Evolutionary conservation across 257 asterid species (phyloP), one percentile per base, ranked within the genome.

Genomic region (Plantago ovata): DNA sequence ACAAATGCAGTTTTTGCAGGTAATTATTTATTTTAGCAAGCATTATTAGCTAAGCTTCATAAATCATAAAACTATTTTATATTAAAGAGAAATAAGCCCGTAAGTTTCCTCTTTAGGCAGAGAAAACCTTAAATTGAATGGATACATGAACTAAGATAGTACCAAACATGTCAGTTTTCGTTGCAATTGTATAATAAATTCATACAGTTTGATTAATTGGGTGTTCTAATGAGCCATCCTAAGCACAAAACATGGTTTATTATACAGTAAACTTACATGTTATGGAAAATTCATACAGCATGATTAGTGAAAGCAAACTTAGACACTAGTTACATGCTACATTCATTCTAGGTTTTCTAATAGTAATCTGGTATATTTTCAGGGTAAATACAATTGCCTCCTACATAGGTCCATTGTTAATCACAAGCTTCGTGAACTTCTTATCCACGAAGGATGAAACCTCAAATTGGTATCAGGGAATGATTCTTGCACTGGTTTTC

Each of bases 381-480:
- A 90, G 96, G 98, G 78, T 77, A 54, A 87, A 84, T 49, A 87
- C 98, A 40, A 33, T 69, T 57, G 85, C 96, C 38, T 90, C 96
- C 32, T 90, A 84, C 63, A 67, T 75, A 1, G 94, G 98, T 32
- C 98, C 96, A 0, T 64, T 87, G 61, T 69, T 90, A 40, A 90
- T 90, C 55, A 79, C 94, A 3, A 82, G 82, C 71, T 90, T 87
- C 10, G 95, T 87, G n/a, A 76, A 84, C 58, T 90, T 90, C 63
- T 57, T 84, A 48, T 82, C 94, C 1, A 51, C 66, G 19, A 77
- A 82, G 52, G 75, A 71, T 39, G 84, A 81, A 13, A 64, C 58
- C 62, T 14, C 62, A 33, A 77, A 54, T 53, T 76, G 90, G 85
- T 73, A 71, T 61, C 63, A 61, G 2, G 96, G 98, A 24, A 51